phyloP scores from a whole-genome alignment of 768 basidiomycete genomes.

The Candolleomyces aberdarensis region DNA sequence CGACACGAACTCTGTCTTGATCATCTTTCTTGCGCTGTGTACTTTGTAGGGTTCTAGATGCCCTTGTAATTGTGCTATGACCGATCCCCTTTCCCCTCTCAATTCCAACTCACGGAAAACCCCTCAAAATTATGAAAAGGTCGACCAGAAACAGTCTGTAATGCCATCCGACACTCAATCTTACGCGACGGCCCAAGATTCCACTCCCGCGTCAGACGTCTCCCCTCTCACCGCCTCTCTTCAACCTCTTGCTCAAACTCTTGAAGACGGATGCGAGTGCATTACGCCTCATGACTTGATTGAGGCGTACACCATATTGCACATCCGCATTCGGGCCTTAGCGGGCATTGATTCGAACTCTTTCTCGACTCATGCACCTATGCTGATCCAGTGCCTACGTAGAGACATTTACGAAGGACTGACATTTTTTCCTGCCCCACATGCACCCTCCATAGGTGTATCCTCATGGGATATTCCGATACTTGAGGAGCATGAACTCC shows the following conservation, averaged over 20 bases:
- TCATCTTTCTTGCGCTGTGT: no score
- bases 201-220: not conserved
- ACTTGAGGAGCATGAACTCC: not conserved
- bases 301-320: not conserved
- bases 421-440: not conserved
- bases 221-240: not conserved
- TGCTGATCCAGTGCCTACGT: not conserved
- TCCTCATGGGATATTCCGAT: not conserved
- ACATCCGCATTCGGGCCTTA: not conserved
- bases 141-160: not conserved
- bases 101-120: not conserved
- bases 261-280: not conserved
- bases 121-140: not conserved
- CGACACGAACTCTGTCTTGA: no score
- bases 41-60: no score
- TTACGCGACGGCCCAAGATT: not conserved
- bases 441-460: not conserved
- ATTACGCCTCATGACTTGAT: not conserved
- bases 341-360: not conserved
- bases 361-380: not conserved
- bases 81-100: constrained; percentile 27
- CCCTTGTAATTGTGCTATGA: constrained; percentile 3
- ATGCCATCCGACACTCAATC: not conserved
- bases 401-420: not conserved
- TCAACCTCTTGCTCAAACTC: not conserved